Base-by-base conservation (phyloP, 306 rosid species). In the Vigna radiata region DNA sequence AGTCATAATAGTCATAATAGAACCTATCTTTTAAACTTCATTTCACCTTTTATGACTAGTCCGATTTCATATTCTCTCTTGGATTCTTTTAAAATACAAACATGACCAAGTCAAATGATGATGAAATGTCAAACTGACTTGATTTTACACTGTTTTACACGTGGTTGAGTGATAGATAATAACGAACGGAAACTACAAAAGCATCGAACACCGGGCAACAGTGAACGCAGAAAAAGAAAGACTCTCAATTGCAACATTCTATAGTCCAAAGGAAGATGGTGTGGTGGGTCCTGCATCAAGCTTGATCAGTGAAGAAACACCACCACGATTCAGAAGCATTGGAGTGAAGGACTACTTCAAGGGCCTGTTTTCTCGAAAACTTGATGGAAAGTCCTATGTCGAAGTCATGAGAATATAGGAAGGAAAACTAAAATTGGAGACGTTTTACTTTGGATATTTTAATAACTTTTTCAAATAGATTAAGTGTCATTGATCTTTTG, bases 201-300 rank as follows among this genome's bases (percentile, higher is more conserved):
- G 87, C 33, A 31, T 84, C 6, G 85, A 84, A 11, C 80, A 80
- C 39, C 77, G 85, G 13, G 82, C 83, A 39, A 81, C 55, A 19
- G 82, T 80, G 6, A 80, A 77, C 63, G 16, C 36, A 23, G 69
- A 27, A 1, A 77, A 72, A 18, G 85, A 84, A 33, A 81, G 87
- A 62, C 18, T 84, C 4, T 84, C 85, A 10, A 14, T 84, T 54
- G 87, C 87, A 4, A 84, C 85, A 41, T 84, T 84, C 64, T 68
- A 18, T 19, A 33, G 5, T 19, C 85, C 87, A 8, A 61, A 21
- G 19, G 5, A 29, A 25, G 74, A 76, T 27, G 29, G 58, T n/a
- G 77, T 66, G 54, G 7, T 81, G 46, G 81, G 83, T 67, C 87
- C 85, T 39, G 46, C 85, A 2, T 8, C 62, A 15, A 84, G 83